Base-by-base conservation (phyloP, 2,329 filamentous ascomycete genomes). In the Microdochium trichocladiopsis region DNA sequence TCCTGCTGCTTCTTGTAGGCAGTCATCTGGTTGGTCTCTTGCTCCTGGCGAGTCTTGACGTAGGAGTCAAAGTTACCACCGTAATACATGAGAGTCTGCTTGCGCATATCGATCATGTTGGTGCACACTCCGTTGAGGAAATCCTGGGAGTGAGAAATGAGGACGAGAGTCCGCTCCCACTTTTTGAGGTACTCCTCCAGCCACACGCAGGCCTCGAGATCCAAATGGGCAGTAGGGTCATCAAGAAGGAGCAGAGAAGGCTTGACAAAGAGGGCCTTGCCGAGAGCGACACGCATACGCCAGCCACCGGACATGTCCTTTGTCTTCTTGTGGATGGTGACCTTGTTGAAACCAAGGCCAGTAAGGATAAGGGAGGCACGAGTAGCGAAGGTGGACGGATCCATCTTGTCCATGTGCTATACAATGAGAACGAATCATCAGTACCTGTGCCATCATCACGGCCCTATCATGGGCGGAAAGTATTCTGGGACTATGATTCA, bases 301-400 rank as follows among this genome's bases (percentile, higher is more conserved):
- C 94, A 99, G 64, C 94, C 94, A 90, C 94, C 94, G 60, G 94
- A 99, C 95, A 99, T 99, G 72, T 99, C 95, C 83, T 97, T 99
- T 64, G 95, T 99, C 85, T 95, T 96, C 84, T 99, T 99, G 73
- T 95, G 79, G 68, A 99, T 97, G 52, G 95, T 99, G 62, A 74
- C 76, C 80, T 97, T 97, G 86, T 99, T 96, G 84, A 99, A 99
- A 60, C 94, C 94, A 54, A 99, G 88, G 91, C 94, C 94, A 52
- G 94, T 99, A 63, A 99, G 75, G 69, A 99, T 99, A 60, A 96
- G 86, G 52, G 93, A 96, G 56, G 94, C 94, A 68, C 94, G 90
- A 56, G 93, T 96, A 67, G 90, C 79, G 75, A 99, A 99, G 50
- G 95, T 99, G 36, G 91, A 95, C 48, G 94, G 94, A 66, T 99